Percentiles rank a stretch among this genome's conserved stretches.
Conservation (phyloP, 1,139 yeast species). For the Candida sanyaensis region DNA sequence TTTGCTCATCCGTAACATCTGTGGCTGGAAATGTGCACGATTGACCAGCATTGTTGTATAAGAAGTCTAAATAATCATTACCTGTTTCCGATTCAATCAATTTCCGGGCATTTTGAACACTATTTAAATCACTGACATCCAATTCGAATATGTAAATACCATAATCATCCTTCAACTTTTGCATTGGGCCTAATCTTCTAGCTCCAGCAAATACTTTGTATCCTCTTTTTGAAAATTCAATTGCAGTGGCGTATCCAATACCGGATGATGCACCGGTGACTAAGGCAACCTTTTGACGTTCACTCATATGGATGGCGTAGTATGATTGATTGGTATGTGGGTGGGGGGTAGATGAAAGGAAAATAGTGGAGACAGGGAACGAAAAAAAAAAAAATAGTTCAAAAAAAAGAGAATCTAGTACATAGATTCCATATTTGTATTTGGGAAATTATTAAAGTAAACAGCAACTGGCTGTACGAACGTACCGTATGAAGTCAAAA, state of each 20-base stretch:
- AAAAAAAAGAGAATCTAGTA: too few species aligned
- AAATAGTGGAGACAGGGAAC: not conserved
- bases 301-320: slow-evolving; percentile 8
- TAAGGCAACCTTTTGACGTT: slow-evolving; percentile 45
- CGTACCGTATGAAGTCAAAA: too few species aligned
- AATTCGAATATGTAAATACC: slow-evolving; percentile 31
- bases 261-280: slow-evolving; percentile 87
- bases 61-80: slow-evolving; percentile 41
- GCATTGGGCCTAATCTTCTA: slow-evolving; percentile 65
- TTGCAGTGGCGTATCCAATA: slow-evolving; percentile 68
- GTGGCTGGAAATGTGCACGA: slow-evolving; percentile 72
- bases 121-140: slow-evolving; percentile 51
- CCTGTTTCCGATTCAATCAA: slow-evolving; percentile 35
- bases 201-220: slow-evolving; percentile 66
- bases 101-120: slow-evolving; percentile 48
- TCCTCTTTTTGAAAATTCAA: slow-evolving; percentile 63
- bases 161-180: slow-evolving; percentile 41
- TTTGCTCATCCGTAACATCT: slow-evolving; percentile 61
- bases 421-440: too few species aligned
- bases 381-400: not conserved
- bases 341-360: slow-evolving; percentile 1
- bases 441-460: too few species aligned
- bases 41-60: slow-evolving; percentile 62
- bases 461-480: too few species aligned
- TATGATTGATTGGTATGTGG: not conserved